Base-by-base conservation (phyloP, 140 eudicot genomes). In the Cichorium intybus region DNA sequence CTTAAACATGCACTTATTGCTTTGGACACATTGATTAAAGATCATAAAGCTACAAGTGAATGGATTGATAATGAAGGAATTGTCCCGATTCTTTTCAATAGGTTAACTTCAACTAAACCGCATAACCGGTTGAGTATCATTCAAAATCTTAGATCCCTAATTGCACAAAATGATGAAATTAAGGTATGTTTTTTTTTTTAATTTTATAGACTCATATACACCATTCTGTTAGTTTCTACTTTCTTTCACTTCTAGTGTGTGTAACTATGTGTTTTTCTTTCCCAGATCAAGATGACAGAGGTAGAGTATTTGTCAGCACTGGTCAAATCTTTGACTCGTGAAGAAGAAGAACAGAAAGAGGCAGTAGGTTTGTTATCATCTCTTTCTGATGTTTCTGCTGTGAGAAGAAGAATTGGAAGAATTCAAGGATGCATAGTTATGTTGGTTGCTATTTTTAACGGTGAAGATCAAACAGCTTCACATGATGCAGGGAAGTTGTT, bases 391-490 rank as follows among this genome's bases (percentile, higher is more conserved):
- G 76, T 88, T 62, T 64, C 83, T 4, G 69, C 70, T 5, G 90
- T 88, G 26, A 74, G 81, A 53, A 75, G 96, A 69, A 83, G 93
- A 62, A 83, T 83, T 0, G 98, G 96, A 45, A 71, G 98, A 69
- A 81, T 92, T 64, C 87, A 83, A 78, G 98, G 98, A 21, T 85
- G 96, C 56, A 88, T 92, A 27, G 79, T 92, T 41, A 85, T 92
- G 98, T 64, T 92, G 66, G 96, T 88, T 69, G 71, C 98, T 11
- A 88, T 88, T 51, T 61, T 75, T 1, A 88, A 85, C 35, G 93
- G 95, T 5, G 82, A 88, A 7, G 89, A 88, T 79, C 80, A 75
- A 81, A 66, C 54, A 18, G 92, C 95, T 79, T 81, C 98, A 10
- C 48, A 23, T 55, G 87, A 86, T 75, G 98, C 98, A n/a, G 90